Conservation (phyloP, 2,329 filamentous ascomycete species). For the Apiospora arundinis region DNA sequence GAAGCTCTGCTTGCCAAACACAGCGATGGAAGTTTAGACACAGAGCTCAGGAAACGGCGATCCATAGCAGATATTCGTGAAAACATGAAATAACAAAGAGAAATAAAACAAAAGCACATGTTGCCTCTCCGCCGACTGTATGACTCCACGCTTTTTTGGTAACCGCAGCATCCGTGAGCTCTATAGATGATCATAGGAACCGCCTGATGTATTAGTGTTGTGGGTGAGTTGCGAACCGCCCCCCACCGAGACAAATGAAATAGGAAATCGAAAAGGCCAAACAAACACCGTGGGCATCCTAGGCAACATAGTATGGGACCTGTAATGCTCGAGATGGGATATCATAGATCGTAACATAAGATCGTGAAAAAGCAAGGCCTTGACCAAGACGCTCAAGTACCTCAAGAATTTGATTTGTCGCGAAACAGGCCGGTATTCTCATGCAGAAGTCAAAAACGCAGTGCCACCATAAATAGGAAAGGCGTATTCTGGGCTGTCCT, state of each 20-base stretch:
- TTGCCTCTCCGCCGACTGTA: constrained; percentile 17
- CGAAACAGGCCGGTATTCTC: constrained; percentile 3
- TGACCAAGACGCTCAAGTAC: not conserved
- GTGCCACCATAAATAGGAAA: not conserved
- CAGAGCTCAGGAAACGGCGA: not conserved
- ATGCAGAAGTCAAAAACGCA: not conserved
- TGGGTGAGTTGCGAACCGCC: not conserved
- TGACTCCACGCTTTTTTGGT: constrained; percentile 18
- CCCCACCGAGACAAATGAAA: not conserved
- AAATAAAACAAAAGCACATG: not conserved
- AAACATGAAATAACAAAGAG: not conserved
- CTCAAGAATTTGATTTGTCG: not conserved
- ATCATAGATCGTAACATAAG: constrained; percentile 12
- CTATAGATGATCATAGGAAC: constrained; percentile 6
- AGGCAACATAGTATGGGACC: not conserved
- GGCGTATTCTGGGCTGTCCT: not conserved
- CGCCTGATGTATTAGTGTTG: constrained; percentile 4
- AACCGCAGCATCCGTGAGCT: constrained; percentile 8
- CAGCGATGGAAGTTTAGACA: not conserved
- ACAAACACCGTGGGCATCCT: not conserved
- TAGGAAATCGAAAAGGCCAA: not conserved
- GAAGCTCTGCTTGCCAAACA: not conserved
- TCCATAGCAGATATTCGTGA: not conserved
- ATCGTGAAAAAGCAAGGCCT: not conserved
- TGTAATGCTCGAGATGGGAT: constrained; percentile 12